phyloP scores from a whole-genome alignment of 2,329 filamentous ascomycete genomes.

The Aspergillus ochraceus region DNA sequence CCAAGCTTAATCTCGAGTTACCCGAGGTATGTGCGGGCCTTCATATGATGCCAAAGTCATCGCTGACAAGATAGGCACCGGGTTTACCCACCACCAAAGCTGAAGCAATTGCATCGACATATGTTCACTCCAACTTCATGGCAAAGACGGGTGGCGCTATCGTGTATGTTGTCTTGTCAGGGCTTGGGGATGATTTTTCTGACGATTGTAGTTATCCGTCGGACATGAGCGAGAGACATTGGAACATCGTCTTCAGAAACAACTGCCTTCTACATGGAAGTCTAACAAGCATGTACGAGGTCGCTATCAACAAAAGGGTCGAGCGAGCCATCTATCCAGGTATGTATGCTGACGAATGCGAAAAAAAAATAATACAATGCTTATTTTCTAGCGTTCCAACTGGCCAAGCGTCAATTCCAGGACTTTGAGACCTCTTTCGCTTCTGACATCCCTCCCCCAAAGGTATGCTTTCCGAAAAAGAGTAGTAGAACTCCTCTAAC shows the following conservation, averaged over 20 bases:
- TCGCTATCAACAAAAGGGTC: neutral
- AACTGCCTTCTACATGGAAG: neutral
- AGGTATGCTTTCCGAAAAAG: neutral
- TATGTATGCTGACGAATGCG: neutral
- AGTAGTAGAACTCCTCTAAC: neutral
- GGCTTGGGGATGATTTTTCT: neutral
- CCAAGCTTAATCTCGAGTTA: no score
- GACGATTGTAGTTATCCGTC: neutral
- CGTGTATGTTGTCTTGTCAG: neutral
- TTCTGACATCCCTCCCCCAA: neutral
- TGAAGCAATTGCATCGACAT: neutral
- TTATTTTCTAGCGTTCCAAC: neutral
- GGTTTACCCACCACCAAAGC: neutral
- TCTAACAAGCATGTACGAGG: neutral
- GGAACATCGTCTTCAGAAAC: constrained; percentile 3
- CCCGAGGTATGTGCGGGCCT: no score
- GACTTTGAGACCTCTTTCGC: constrained; percentile 1
- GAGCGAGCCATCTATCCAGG: neutral
- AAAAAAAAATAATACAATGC: no score
- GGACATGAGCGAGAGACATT: constrained; percentile 1
- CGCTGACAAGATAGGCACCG: no score
- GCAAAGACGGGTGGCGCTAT: neutral
- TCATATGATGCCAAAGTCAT: no score
- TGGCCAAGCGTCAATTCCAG: constrained; percentile 1
- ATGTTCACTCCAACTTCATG: neutral